Percentiles rank a stretch among this genome's conserved stretches.
Conservation (phyloP, 768 basidiomycete species). For the Termitomyces sp. region DNA sequence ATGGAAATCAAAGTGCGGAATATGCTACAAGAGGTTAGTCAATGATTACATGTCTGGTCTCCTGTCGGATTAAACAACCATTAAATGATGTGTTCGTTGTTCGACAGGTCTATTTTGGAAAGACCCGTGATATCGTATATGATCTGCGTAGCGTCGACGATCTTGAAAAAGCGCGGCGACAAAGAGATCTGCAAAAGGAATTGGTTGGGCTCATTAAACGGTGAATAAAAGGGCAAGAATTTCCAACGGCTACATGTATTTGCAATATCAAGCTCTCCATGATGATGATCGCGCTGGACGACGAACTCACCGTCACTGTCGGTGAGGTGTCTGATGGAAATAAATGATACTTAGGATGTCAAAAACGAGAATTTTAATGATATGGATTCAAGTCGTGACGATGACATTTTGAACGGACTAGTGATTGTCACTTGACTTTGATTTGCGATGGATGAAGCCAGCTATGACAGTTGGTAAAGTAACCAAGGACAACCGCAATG, state of each 20-base stretch:
- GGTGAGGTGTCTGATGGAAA: background rate
- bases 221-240: slow-evolving; percentile 18
- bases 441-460: background rate
- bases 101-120: slow-evolving; percentile 84
- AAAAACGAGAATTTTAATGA: background rate
- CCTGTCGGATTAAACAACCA: background rate
- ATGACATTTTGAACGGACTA: background rate
- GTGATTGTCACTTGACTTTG: background rate
- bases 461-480: background rate
- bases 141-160: slow-evolving; percentile 88
- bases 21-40: slow-evolving; percentile 73
- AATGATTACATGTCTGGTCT: background rate
- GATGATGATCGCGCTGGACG: background rate
- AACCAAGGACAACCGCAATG: background rate
- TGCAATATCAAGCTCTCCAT: background rate
- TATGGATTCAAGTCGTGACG: background rate
- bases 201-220: slow-evolving; percentile 82
- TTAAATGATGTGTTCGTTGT: slow-evolving; percentile 1
- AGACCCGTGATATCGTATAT: slow-evolving; percentile 92
- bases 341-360: background rate
- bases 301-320: background rate
- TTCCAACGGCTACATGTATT: background rate
- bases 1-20: slow-evolving; percentile 99
- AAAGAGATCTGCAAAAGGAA: slow-evolving; percentile 87
- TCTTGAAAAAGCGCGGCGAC: slow-evolving; percentile 72